Evolutionary conservation across 352 stramenopile genomes (phyloP).

Genomic region (Pythium aphanidermatum): DNA sequence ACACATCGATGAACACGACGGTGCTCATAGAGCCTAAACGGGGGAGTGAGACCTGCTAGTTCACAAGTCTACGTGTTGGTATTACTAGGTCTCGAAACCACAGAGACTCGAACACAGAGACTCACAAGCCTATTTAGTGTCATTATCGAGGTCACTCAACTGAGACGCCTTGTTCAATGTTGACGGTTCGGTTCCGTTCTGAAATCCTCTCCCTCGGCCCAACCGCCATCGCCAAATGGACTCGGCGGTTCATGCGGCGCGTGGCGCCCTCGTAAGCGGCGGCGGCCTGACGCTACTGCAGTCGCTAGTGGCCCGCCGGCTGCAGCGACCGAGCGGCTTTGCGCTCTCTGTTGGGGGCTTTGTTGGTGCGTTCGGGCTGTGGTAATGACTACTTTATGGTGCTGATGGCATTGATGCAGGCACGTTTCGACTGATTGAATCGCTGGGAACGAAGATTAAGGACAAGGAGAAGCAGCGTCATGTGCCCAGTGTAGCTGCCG

Average conservation of each 20-base stretch:
- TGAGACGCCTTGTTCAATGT: conserved; percentile 6
- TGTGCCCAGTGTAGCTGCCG: conserved; percentile 7
- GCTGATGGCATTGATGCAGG: too few species aligned
- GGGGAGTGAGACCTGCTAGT: too few species aligned
- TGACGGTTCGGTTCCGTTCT: not conserved
- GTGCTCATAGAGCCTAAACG: too few species aligned
- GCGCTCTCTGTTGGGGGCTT: conserved; percentile 51
- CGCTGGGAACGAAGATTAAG: conserved; percentile 1
- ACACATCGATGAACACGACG: too few species aligned
- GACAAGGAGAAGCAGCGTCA: not conserved
- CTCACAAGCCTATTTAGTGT: too few species aligned
- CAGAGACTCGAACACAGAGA: too few species aligned
- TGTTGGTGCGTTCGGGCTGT: conserved; percentile 27
- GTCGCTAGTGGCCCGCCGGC: conserved; percentile 34
- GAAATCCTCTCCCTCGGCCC: not conserved
- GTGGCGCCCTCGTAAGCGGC: conserved; percentile 28
- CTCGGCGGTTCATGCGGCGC: conserved; percentile 29
- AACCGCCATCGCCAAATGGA: conserved; percentile 17
- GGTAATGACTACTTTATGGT: too few species aligned
- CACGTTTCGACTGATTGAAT: conserved; percentile 17
- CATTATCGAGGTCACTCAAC: conserved; percentile 1
- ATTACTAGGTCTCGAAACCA: too few species aligned
- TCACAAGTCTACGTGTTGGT: too few species aligned
- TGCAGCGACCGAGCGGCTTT: conserved; percentile 37
- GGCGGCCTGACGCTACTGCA: conserved; percentile 37